These are phyloP conservation scores for Fusarium tjaetaba DNA, from an alignment of 2,329 filamentous ascomycete species.

Conservation along the genomic window DNA sequence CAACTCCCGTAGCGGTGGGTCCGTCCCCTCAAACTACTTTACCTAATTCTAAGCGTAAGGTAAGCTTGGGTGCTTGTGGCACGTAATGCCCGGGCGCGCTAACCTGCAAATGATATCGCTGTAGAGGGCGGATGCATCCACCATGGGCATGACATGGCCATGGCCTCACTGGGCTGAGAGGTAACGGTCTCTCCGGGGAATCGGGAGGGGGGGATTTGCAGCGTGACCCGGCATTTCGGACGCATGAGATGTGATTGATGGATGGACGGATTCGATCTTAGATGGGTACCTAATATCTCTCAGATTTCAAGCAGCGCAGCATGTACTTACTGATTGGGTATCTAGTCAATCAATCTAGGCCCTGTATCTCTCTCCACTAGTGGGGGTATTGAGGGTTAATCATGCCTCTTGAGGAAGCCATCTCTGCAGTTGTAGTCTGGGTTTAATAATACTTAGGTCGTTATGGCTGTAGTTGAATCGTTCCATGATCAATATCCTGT, in stretches of 20 bases:
- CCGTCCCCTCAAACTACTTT: neutral
- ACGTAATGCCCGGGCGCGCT: neutral
- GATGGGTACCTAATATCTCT: neutral
- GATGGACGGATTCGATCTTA: neutral
- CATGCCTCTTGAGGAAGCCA: slow-evolving; percentile 1
- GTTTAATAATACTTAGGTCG: neutral
- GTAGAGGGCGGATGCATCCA: slow-evolving; percentile 19
- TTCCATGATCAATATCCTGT: neutral
- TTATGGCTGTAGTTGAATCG: slow-evolving; percentile 16
- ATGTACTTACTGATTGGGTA: neutral
- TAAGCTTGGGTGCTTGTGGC: neutral
- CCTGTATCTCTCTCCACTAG: neutral
- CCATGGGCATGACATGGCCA: slow-evolving; percentile 2
- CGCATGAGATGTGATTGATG: slow-evolving; percentile 5
- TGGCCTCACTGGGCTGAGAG: slow-evolving; percentile 34
- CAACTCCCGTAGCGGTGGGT: neutral
- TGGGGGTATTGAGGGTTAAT: slow-evolving; percentile 1
- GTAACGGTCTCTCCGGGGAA: neutral
- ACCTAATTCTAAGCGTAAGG: slow-evolving; percentile 1
- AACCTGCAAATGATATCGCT: neutral
- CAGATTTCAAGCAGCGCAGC: neutral
- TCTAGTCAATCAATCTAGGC: neutral
- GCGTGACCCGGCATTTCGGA: slow-evolving; percentile 11
- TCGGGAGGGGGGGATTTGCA: neutral
- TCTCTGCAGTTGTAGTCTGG: slow-evolving; percentile 12